Conservation (phyloP, 2,329 filamentous ascomycete genomes). For the Aspergillus uvarum region DNA sequence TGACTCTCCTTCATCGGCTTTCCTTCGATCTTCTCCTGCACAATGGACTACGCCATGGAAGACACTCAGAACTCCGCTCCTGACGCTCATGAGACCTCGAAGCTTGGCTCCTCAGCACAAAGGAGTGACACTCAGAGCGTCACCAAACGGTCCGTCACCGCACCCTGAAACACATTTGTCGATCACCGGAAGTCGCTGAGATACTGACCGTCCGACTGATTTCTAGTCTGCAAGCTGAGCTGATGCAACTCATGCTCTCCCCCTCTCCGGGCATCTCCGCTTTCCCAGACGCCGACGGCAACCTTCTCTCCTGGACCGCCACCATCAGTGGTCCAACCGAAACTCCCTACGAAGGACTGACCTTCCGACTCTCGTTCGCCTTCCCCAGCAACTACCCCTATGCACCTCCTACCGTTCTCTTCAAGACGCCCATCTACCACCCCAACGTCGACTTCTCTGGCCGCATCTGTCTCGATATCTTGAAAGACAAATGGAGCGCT, state of each 20-base stretch:
- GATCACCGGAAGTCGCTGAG: background rate
- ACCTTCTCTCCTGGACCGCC: conserved; percentile 88
- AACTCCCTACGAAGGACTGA: conserved; percentile 85
- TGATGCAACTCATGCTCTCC: conserved; percentile 98
- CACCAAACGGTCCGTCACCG: conserved; percentile 65
- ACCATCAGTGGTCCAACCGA: conserved; percentile 89
- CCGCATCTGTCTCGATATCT: conserved; percentile 93
- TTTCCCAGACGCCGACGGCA: conserved; percentile 86
- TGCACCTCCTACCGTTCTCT: conserved; percentile 83
- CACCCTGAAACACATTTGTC: conserved; percentile 1
- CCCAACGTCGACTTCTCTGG: conserved; percentile 98
- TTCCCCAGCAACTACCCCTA: conserved; percentile 96
- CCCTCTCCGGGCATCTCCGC: conserved; percentile 91
- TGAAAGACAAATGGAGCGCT: conserved; percentile 99
- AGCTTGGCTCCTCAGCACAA: conserved; percentile 56
- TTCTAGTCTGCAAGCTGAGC: conserved; percentile 83
- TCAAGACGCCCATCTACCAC: conserved; percentile 99
- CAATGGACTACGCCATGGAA: conserved; percentile 58
- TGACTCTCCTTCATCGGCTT: background rate
- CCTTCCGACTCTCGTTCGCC: conserved; percentile 86
- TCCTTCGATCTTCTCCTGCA: conserved; percentile 5
- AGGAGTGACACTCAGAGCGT: conserved; percentile 70
- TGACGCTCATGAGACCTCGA: conserved; percentile 61
- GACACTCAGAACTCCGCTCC: conserved; percentile 69
- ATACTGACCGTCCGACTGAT: background rate